These are phyloP conservation scores for Exophiala sideris DNA, from an alignment of 2,329 filamentous ascomycete species.

Conservation along the genomic window DNA sequence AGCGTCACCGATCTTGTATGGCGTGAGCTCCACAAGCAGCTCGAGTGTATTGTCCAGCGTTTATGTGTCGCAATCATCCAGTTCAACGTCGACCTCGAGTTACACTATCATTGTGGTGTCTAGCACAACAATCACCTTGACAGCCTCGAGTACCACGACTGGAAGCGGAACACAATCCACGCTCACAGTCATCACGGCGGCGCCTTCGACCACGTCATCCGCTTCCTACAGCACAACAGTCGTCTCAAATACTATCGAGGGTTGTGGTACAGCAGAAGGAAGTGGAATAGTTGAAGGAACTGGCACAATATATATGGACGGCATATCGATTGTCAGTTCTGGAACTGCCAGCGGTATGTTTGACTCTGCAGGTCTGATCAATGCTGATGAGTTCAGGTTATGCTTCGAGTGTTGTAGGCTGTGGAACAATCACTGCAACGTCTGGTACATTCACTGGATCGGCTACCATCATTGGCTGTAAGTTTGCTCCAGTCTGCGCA, in stretches of 20 bases:
- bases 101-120: conserved; percentile 21
- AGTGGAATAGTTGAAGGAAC: conserved; percentile 21
- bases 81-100: not conserved
- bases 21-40: not conserved
- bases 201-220: conserved; percentile 2
- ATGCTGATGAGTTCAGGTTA: conserved; percentile 5
- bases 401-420: conserved; percentile 19
- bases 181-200: conserved; percentile 15
- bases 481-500: not conserved
- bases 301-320: conserved; percentile 13
- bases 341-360: conserved; percentile 16
- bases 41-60: not conserved
- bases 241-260: conserved; percentile 17
- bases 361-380: not conserved
- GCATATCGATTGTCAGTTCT: conserved; percentile 6
- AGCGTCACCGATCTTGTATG: not conserved
- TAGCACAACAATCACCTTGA: conserved; percentile 22
- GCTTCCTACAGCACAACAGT: conserved; percentile 11
- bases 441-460: conserved; percentile 21
- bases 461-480: conserved; percentile 25
- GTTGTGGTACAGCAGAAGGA: conserved; percentile 23
- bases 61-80: not conserved
- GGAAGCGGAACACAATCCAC: conserved; percentile 7
- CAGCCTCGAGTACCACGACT: not conserved
- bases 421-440: conserved; percentile 24